phyloP scores from a whole-genome alignment of 1,139 yeast species.

The Kluyveromyces marxianus region DNA sequence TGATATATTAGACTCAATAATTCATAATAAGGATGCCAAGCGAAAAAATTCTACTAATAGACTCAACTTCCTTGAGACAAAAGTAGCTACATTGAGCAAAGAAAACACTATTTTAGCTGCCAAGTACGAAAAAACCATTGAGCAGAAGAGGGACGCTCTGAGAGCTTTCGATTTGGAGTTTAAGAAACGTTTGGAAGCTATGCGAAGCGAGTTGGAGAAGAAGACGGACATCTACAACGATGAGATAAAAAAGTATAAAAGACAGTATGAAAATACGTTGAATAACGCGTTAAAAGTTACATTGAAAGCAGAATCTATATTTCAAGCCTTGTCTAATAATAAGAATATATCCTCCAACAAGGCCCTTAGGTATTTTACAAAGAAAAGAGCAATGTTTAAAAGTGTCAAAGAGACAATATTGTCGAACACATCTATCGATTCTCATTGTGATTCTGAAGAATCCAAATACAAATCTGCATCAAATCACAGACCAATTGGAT shows the following conservation, averaged over 20 bases:
- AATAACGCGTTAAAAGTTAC: slow-evolving; percentile 1
- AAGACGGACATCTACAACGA: not conserved
- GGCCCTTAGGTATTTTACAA: not conserved
- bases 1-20: not conserved
- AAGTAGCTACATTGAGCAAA: not conserved
- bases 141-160: not conserved
- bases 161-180: not conserved
- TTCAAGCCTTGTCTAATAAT: not conserved
- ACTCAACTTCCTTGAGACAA: not conserved
- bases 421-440: not conserved
- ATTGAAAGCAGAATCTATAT: not conserved
- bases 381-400: not conserved
- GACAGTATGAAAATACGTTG: not conserved
- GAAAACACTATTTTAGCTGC: not conserved
- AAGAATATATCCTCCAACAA: not conserved
- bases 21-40: not conserved
- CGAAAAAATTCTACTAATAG: not conserved
- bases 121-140: not conserved
- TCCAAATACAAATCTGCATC: not conserved
- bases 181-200: not conserved
- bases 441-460: not conserved
- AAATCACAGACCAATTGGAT: not conserved
- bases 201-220: not conserved
- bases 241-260: not conserved
- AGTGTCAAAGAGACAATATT: not conserved